Percentiles rank a stretch among this genome's conserved stretches.
These are phyloP conservation scores for Arthrinium puccinioides DNA, from an alignment of 2,329 filamentous ascomycete genomes.

Conservation along the genomic window DNA sequence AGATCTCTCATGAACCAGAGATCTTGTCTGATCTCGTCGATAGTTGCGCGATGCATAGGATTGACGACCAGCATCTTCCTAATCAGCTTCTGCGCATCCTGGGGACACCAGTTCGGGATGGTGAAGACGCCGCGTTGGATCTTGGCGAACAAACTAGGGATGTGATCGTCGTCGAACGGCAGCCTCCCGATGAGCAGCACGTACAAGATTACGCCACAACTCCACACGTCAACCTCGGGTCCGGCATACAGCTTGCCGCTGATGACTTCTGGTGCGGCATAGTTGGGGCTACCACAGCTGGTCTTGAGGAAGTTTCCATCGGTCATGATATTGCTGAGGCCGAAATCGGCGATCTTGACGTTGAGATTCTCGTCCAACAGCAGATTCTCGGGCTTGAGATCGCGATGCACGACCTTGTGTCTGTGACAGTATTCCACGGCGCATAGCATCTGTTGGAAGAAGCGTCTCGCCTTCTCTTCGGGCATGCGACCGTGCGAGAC, in stretches of 20 bases:
- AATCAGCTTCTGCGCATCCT: conserved; percentile 75
- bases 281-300: conserved; percentile 96
- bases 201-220: conserved; percentile 85
- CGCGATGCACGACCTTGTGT: conserved; percentile 97
- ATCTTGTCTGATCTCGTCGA: conserved; percentile 87
- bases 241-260: conserved; percentile 96
- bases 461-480: conserved; percentile 87
- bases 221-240: conserved; percentile 98
- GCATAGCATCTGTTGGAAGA: conserved; percentile 99
- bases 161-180: conserved; percentile 97
- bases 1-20: conserved; percentile 90
- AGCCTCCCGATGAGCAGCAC: conserved; percentile 74
- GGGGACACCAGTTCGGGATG: conserved; percentile 84
- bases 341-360: conserved; percentile 98
- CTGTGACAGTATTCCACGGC: conserved; percentile 98
- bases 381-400: conserved; percentile 94
- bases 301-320: conserved; percentile 99
- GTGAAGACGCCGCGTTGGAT: conserved; percentile 92
- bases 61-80: conserved; percentile 93
- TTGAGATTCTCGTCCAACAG: conserved; percentile 92
- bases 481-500: conserved; percentile 88
- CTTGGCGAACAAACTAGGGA: conserved; percentile 94
- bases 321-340: conserved; percentile 99
- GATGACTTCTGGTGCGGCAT: conserved; percentile 95
- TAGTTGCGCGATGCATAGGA: conserved; percentile 87